A percentile compares a stretch with the other conserved stretches of the same genome.
phyloP scores from a whole-genome alignment of 192 early-diverging fungal genomes.

The Linderina pennispora region DNA sequence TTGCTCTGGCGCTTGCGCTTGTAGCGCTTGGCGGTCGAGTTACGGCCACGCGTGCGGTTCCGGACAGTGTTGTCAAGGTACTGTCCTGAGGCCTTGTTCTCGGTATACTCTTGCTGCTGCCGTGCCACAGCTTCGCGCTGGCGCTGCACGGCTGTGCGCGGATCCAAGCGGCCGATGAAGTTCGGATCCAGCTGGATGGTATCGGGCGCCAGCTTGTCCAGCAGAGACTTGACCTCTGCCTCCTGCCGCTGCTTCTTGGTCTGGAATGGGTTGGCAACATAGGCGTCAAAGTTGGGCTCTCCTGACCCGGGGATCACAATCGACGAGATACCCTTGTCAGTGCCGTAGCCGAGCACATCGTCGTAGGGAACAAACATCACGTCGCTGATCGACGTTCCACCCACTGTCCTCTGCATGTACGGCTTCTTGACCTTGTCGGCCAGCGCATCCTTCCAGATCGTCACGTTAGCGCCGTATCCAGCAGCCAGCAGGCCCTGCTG shows the following conservation, averaged over 20 bases:
- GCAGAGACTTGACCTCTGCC: conserved; percentile 74
- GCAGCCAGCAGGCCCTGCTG: conserved; percentile 81
- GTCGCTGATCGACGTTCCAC: conserved; percentile 47
- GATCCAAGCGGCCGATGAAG: conserved; percentile 75
- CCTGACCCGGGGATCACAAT: conserved; percentile 89
- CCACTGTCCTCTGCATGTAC: conserved; percentile 79
- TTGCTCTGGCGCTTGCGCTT: conserved; percentile 76
- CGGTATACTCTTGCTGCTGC: conserved; percentile 8
- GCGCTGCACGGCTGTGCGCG: conserved; percentile 37
- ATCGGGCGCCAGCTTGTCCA: conserved; percentile 93
- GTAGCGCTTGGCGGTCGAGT: conserved; percentile 68
- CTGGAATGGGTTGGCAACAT: conserved; percentile 90
- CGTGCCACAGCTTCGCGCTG: conserved; percentile 7
- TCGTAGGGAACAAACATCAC: conserved; percentile 90
- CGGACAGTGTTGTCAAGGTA: conserved; percentile 29
- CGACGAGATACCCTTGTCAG: conserved; percentile 68
- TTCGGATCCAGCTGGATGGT: conserved; percentile 84
- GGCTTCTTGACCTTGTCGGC: conserved; percentile 67
- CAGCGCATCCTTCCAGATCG: conserved; percentile 88
- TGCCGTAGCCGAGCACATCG: conserved; percentile 86
- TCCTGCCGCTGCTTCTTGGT: conserved; percentile 85
- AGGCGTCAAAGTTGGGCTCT: conserved; percentile 94
- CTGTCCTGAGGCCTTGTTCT: conserved; percentile 18
- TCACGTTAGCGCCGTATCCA: conserved; percentile 71
- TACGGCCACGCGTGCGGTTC: conserved; percentile 42